Conservation (phyloP, 495 filamentous ascomycete species). For the Lophiostoma macrostomum region DNA sequence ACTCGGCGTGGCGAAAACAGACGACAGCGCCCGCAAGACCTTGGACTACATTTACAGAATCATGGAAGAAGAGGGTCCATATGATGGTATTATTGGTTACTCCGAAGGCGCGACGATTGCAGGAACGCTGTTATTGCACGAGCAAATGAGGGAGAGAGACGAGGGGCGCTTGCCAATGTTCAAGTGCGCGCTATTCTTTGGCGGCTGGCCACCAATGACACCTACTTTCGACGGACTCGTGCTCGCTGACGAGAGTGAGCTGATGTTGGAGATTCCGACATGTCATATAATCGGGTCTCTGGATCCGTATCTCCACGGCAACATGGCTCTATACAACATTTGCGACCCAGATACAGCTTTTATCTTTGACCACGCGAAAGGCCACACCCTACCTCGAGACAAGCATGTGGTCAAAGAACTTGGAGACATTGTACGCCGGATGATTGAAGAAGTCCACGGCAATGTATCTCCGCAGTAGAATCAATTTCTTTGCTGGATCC, state of each 20-base stretch:
- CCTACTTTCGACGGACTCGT: conserved; percentile 43
- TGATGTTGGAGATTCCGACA: conserved; percentile 52
- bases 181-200: conserved; percentile 56
- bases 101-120: conserved; percentile 62
- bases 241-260: conserved; percentile 48
- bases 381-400: conserved; percentile 20
- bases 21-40: conserved; percentile 44
- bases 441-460: conserved; percentile 13
- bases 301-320: conserved; percentile 52
- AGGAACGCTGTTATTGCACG: conserved; percentile 38
- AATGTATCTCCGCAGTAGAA: not conserved
- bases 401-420: conserved; percentile 16
- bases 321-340: conserved; percentile 56
- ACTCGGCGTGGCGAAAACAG: conserved; percentile 44
- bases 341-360: conserved; percentile 50
- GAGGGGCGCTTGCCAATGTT: conserved; percentile 46
- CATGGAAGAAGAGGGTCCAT: conserved; percentile 52
- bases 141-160: conserved; percentile 38
- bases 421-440: conserved; percentile 8
- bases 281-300: conserved; percentile 57
- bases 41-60: conserved; percentile 47
- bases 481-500: no score
- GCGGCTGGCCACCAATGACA: conserved; percentile 54
- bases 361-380: conserved; percentile 47
- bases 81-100: conserved; percentile 33